Percentiles rank a stretch among this genome's conserved stretches.
Evolutionary conservation across 495 filamentous ascomycete genomes (phyloP).

Genomic region (Endocarpon pusillum): DNA sequence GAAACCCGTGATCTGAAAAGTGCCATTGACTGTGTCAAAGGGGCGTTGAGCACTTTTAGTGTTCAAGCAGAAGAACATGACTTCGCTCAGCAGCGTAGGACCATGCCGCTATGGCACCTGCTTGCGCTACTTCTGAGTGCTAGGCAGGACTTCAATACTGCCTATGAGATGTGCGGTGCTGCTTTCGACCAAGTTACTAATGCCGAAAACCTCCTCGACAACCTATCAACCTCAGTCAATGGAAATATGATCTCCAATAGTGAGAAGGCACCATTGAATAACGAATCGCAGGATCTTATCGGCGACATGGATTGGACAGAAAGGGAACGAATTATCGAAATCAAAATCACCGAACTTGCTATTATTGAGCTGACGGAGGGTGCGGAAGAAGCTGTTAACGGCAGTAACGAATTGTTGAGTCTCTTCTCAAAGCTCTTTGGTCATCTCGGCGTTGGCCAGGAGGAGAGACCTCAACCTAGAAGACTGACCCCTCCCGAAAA

Average conservation of each 20-base stretch:
- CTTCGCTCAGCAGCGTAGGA: slow-evolving; percentile 22
- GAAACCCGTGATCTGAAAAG: slow-evolving; percentile 61
- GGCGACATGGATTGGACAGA: slow-evolving; percentile 61
- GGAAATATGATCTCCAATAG: neutral
- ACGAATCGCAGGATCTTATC: slow-evolving; percentile 33
- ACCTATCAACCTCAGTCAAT: slow-evolving; percentile 21
- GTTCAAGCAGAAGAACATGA: slow-evolving; percentile 14
- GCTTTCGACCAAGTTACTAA: slow-evolving; percentile 70
- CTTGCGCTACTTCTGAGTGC: slow-evolving; percentile 73
- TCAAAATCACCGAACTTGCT: slow-evolving; percentile 85
- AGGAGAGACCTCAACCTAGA: slow-evolving; percentile 11
- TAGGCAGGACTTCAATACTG: slow-evolving; percentile 65
- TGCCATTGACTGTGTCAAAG: slow-evolving; percentile 62
- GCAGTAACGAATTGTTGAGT: slow-evolving; percentile 63
- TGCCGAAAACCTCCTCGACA: slow-evolving; percentile 37
- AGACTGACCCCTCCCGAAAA: slow-evolving; percentile 44
- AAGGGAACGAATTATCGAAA: slow-evolving; percentile 65
- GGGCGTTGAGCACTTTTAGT: slow-evolving; percentile 23
- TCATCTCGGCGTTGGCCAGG: slow-evolving; percentile 23
- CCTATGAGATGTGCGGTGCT: slow-evolving; percentile 65
- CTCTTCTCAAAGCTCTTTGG: slow-evolving; percentile 68
- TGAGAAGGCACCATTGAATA: neutral
- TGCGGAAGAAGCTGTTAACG: slow-evolving; percentile 65
- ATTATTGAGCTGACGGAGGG: slow-evolving; percentile 71
- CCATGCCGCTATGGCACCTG: slow-evolving; percentile 54